These are phyloP conservation scores for Papilionanthe hybrid DNA, from an alignment of 116 monocot genomes.

Conservation along the genomic window DNA sequence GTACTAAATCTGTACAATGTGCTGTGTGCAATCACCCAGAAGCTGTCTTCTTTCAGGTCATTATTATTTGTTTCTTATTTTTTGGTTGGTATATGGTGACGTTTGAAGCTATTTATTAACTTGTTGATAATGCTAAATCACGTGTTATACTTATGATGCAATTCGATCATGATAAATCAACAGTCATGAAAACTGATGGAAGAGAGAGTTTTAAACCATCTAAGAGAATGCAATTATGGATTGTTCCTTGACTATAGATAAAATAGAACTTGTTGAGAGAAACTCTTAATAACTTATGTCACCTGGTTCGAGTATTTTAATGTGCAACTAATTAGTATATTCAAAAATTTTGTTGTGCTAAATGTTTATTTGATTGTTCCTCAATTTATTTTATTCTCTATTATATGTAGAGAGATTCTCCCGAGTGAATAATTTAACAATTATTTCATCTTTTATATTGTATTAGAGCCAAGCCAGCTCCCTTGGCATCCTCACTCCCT, in stretches of 20 bases:
- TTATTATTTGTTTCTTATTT: background rate
- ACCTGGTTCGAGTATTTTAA: background rate
- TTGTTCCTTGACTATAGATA: background rate
- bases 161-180: background rate
- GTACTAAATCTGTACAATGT: conserved; percentile 68
- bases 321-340: background rate
- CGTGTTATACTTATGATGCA: background rate
- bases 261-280: background rate
- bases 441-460: background rate
- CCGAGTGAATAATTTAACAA: background rate
- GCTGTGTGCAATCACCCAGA: conserved; percentile 60
- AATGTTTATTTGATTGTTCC: background rate
- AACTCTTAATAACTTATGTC: background rate
- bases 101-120: background rate
- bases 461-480: background rate
- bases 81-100: background rate
- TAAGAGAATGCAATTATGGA: background rate
- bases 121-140: background rate
- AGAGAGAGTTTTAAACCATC: background rate
- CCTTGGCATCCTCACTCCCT: background rate
- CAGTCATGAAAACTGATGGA: background rate
- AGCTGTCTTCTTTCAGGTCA: conserved; percentile 85
- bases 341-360: background rate
- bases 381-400: background rate
- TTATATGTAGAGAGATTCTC: background rate